A percentile compares a stretch with the other conserved stretches of the same genome.
These are phyloP conservation scores for Phanerodontia chrysosporium DNA, from an alignment of 768 basidiomycete genomes.

Conservation along the genomic window DNA sequence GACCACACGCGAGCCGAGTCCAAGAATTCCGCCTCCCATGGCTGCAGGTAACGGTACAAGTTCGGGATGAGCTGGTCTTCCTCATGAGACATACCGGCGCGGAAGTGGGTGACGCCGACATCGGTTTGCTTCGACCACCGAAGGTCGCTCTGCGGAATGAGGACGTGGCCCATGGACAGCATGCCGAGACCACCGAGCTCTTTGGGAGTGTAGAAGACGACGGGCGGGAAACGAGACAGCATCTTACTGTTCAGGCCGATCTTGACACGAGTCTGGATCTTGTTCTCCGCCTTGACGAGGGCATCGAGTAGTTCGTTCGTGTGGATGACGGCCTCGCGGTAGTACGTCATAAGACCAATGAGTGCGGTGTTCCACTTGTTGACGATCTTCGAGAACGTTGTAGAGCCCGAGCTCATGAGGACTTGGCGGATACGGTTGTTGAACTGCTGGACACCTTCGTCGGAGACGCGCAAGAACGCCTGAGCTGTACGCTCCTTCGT, in stretches of 20 bases:
- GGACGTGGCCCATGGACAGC: constrained; percentile 98
- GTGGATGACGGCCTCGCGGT: constrained; percentile 95
- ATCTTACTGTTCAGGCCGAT: constrained; percentile 99
- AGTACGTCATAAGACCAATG: constrained; percentile 96
- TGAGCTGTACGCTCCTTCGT: constrained; percentile 97
- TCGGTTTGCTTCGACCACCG: constrained; percentile 99
- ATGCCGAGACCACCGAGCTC: constrained; percentile 98
- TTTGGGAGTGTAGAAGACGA: constrained; percentile 96
- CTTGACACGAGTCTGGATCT: constrained; percentile 99
- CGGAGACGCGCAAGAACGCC: constrained; percentile 95
- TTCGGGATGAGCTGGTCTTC: constrained; percentile 96
- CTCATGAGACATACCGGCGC: constrained; percentile 96
- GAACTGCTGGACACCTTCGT: constrained; percentile 95
- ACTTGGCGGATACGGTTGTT: constrained; percentile 97
- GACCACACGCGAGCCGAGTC: constrained; percentile 99
- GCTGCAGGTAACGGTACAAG: constrained; percentile 92
- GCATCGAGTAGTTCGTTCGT: constrained; percentile 95
- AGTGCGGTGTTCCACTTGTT: constrained; percentile 97
- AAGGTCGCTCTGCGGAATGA: constrained; percentile 96
- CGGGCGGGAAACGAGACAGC: constrained; percentile 98
- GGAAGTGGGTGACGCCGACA: constrained; percentile 96
- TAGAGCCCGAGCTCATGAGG: constrained; percentile 97
- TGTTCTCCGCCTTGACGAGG: constrained; percentile 98
- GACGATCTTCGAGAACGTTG: constrained; percentile 98
- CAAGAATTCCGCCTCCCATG: constrained; percentile 96